Evolutionary conservation across 1,139 yeast genomes (phyloP).

Genomic region (Hemisphaericaspora subhashii): DNA sequence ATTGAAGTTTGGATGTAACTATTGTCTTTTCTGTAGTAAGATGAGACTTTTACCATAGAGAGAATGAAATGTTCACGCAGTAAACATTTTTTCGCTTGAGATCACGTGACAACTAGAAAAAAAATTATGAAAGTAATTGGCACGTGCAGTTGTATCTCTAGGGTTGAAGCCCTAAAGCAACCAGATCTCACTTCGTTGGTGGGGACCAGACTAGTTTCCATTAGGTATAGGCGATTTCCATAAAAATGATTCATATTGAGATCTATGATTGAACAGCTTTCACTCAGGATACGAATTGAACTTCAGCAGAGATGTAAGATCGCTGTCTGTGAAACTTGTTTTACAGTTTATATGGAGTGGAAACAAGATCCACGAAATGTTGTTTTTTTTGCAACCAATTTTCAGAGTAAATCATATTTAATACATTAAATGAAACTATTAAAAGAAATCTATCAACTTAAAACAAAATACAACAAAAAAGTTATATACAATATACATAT

Average conservation of each 20-base stretch:
- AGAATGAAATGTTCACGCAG: too few relatives aligned
- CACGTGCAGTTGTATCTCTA: neutral
- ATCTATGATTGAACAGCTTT: too few relatives aligned
- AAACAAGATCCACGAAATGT: neutral
- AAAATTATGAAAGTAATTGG: conserved; percentile 1
- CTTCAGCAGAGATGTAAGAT: too few relatives aligned
- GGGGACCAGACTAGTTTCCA: too few relatives aligned
- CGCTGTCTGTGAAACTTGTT: too few relatives aligned
- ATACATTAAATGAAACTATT: conserved; percentile 5
- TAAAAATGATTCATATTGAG: too few relatives aligned
- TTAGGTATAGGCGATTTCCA: too few relatives aligned
- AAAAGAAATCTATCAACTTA: conserved; percentile 4
- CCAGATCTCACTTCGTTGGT: too few relatives aligned
- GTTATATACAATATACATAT: neutral
- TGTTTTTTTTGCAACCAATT: conserved; percentile 5
- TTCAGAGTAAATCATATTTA: neutral
- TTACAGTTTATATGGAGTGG: neutral
- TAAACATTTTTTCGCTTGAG: neutral
- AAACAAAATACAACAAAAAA: neutral
- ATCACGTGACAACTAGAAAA: neutral
- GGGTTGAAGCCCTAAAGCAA: conserved; percentile 8
- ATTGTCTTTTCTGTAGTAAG: neutral
- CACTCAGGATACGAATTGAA: too few relatives aligned
- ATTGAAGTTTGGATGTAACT: conserved; percentile 6
- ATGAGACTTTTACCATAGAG: neutral